Base-by-base conservation (phyloP, 108 stramenopile genomes). In the Nitzschia sp. region DNA sequence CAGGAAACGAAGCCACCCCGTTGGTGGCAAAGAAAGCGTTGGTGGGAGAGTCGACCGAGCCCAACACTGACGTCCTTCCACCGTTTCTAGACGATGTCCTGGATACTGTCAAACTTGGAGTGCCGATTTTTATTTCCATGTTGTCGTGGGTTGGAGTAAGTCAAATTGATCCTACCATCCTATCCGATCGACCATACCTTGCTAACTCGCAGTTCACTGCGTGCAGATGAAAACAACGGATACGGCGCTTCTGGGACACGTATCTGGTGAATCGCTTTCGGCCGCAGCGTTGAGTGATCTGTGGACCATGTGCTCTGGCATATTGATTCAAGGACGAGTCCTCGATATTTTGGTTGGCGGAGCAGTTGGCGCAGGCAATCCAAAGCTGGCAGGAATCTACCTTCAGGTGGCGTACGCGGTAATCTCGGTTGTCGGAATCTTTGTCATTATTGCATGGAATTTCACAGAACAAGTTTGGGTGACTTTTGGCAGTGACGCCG, bases 161-260 rank as follows among this genome's bases (percentile, higher is more conserved):
- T 66, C 42, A 24, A 1, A 9, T 15, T 23, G n/a, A n/a, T n/a
- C n/a, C n/a, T n/a, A n/a, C n/a, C n/a, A n/a, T 46, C 11, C 45
- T 28, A 21, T 30, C n/a, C n/a, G n/a, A n/a, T n/a, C n/a, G n/a
- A n/a, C n/a, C n/a, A n/a, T n/a, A n/a, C n/a, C n/a, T n/a, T n/a
- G n/a, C n/a, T n/a, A n/a, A n/a, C n/a, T n/a, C n/a, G n/a, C n/a
- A n/a, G n/a, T n/a, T n/a, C n/a, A n/a, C n/a, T n/a, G n/a, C n/a
- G n/a, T 4, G 15, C 30, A 81, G 78, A 93, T 93, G 86, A 89
- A 89, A 76, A 88, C 87, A 2, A 93, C 86, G 11, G 91, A 93
- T 59, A 83, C 86, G 1, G 84, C 88, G 17, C 53, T 93, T 21
- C 64, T 93, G 23, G 91, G 88, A 0, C 91, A 80, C 28, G 62